Base-by-base conservation (phyloP, 2,329 filamentous ascomycete genomes). In the Curvularia lunata region DNA sequence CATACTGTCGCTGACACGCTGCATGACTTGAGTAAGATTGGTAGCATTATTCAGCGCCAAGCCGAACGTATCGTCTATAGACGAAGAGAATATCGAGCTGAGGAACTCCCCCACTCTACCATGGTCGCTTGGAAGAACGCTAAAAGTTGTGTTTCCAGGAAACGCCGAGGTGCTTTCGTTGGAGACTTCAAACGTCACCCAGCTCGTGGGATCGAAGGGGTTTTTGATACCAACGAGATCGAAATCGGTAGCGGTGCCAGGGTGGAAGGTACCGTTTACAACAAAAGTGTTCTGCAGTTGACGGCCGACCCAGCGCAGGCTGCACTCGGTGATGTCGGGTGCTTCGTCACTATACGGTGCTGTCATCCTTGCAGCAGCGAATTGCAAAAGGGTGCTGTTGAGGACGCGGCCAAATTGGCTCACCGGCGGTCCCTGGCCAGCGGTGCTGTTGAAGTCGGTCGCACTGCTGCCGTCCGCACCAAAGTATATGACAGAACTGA, bases 191-290 rank as follows among this genome's bases (percentile, higher is more conserved):
- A 41, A 47, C 2, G 32, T 19, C 9, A 21, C 38, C 30, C 41
- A 19, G 34, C 13, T 18, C 34, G 7, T 9, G 28, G 16, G 16
- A 37, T n/a, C 19, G n/a, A 25, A 34, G 8, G 27, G 23, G 10
- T 25, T 28, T n/a, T 18, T n/a, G 21, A 30, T 3, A 13, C 9
- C n/a, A n/a, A 7, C 10, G 2, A 46, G 50, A 3, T 50, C 48
- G 18, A 37, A 9, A 23, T 46, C 40, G 2, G 25, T 28, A 6
- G 28, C 16, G 13, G 19, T 34, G 4, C 50, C 38, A 10, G n/a
- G 51, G 7, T 41, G 23, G n/a, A 54, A 48, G 42, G 43, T 54
- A 9, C 51, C 51, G 13, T 54, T 54, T 28, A 19, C n/a, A 7
- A 54, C 51, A 5, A 7, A 30, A 12, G 27, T 54, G 21, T 48